Evolutionary conservation across 495 filamentous ascomycete species (phyloP), one percentile per base, ranked within the genome.

Genomic region (Penicillium antarcticum): DNA sequence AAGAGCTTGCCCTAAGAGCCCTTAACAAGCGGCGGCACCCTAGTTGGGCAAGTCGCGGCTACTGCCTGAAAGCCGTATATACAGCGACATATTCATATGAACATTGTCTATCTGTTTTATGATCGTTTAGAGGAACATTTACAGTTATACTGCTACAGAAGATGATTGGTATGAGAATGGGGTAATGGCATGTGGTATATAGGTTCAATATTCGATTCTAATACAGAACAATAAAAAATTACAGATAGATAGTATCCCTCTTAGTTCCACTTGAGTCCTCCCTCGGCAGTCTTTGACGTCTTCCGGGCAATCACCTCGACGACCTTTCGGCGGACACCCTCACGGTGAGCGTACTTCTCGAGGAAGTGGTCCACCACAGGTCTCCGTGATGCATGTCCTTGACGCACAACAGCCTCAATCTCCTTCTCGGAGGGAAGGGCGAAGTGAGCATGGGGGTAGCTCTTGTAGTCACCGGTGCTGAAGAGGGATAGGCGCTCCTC

Each of bases 371-470:
- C 41, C 16, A 70, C 46, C 3, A 60, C 49, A 4, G 47, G 38
- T 49, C 38, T 41, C 29, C 47, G 47, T n/a, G 47, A 49, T 42
- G 37, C 0, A 29, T 49, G 47, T 5, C 47, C 47, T 21, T 50
- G 52, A 26, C 53, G 61, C 3, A 91, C 77, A 49, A 82, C 52
- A 12, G 60, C 46, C 74, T 81, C 69, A 16, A 97, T 82, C 16
- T 88, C 78, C n/a, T 52, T 37, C 70, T 98, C 92, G 17, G 68
- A 77, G 36, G 92, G 92, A 21, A 98, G 73, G n/a, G 83, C 84
- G 44, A 82, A 76, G 29, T 69, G 71, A 8, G 62, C 62, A 63
- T 88, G 81, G 2, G 88, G 90, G 66, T 95, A 95, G 17, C 74
- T 53, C n/a, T 53, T 51, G 64, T 87, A 95, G 56, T 83, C 71